A percentile compares a stretch with the other conserved stretches of the same genome.
Evolutionary conservation across 768 basidiomycete genomes (phyloP).

Genomic region (Hirschioporus abietinus): DNA sequence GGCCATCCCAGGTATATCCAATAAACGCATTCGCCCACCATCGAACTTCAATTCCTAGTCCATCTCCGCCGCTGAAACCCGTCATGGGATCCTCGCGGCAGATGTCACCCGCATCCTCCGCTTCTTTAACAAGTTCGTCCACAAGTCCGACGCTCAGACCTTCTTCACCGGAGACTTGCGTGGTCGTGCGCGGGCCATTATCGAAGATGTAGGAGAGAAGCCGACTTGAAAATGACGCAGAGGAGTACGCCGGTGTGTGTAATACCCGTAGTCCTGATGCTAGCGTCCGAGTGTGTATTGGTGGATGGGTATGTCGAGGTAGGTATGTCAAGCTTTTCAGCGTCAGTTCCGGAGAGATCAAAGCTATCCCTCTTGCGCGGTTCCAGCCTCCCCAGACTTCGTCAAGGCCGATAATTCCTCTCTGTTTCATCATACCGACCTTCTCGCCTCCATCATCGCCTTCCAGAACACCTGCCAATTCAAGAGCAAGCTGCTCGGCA

Average conservation of each 20-base stretch:
- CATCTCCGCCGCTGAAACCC: conserved; percentile 42
- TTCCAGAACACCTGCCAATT: conserved; percentile 72
- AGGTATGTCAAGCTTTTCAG: conserved; percentile 70
- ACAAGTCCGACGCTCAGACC: conserved; percentile 66
- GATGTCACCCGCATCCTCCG: conserved; percentile 65
- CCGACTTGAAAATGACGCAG: conserved; percentile 62
- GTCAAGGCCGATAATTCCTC: conserved; percentile 82
- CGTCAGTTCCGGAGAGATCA: conserved; percentile 86
- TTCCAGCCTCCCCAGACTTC: conserved; percentile 98
- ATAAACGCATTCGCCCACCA: conserved; percentile 71
- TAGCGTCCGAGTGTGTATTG: conserved; percentile 64
- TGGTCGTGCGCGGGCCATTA: conserved; percentile 40
- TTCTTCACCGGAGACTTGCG: conserved; percentile 71
- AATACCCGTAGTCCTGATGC: conserved; percentile 73
- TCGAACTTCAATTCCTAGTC: conserved; percentile 41
- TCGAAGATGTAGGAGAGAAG: conserved; percentile 32
- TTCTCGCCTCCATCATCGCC: conserved; percentile 23
- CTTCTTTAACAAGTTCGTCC: conserved; percentile 70
- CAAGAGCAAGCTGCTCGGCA: conserved; percentile 73
- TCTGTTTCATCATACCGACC: conserved; percentile 67
- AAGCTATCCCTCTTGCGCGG: conserved; percentile 89
- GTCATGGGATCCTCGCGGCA: conserved; percentile 68
- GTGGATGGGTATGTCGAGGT: conserved; percentile 56
- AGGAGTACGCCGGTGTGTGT: conserved; percentile 75
- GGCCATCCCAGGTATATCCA: conserved; percentile 73